phyloP scores from a whole-genome alignment of 495 filamentous ascomycete species.

The Penicillium silybi region DNA sequence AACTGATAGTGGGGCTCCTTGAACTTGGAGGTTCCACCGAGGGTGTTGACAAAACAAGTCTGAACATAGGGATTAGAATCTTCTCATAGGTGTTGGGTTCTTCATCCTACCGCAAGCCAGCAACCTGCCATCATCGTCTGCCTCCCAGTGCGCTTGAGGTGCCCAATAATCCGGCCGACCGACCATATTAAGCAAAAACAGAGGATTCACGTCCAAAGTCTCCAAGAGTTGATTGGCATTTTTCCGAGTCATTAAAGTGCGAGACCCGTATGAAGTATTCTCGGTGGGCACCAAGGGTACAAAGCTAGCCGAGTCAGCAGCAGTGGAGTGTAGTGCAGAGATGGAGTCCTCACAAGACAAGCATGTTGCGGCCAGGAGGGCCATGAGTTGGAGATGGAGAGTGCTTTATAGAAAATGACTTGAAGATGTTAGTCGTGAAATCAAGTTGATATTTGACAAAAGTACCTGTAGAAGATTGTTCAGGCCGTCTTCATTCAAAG shows the following conservation, averaged over 20 bases:
- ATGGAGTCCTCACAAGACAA: constrained; percentile 2
- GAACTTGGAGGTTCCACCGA: constrained; percentile 11
- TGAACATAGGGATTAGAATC: background rate
- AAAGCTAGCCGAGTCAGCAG: background rate
- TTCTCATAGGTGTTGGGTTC: background rate
- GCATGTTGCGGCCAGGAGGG: background rate
- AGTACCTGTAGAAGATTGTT: background rate
- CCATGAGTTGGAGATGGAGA: background rate
- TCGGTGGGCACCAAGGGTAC: constrained; percentile 7
- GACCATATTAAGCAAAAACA: constrained; percentile 1
- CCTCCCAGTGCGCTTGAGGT: constrained; percentile 5
- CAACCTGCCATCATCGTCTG: constrained; percentile 1
- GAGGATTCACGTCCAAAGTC: constrained; percentile 3
- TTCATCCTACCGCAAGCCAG: constrained; percentile 6
- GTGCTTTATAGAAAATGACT: background rate
- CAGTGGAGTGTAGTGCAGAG: background rate
- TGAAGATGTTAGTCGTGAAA: background rate
- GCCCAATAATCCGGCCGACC: constrained; percentile 2
- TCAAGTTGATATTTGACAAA: background rate
- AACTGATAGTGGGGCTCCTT: constrained; percentile 9
- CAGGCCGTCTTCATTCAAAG: background rate
- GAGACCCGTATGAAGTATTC: constrained; percentile 7
- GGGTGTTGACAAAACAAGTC: constrained; percentile 15
- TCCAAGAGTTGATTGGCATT: constrained; percentile 2
- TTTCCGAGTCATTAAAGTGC: constrained; percentile 1